These are phyloP conservation scores for Podila epicladia DNA, from an alignment of 192 early-diverging fungal genomes.

Conservation along the genomic window DNA sequence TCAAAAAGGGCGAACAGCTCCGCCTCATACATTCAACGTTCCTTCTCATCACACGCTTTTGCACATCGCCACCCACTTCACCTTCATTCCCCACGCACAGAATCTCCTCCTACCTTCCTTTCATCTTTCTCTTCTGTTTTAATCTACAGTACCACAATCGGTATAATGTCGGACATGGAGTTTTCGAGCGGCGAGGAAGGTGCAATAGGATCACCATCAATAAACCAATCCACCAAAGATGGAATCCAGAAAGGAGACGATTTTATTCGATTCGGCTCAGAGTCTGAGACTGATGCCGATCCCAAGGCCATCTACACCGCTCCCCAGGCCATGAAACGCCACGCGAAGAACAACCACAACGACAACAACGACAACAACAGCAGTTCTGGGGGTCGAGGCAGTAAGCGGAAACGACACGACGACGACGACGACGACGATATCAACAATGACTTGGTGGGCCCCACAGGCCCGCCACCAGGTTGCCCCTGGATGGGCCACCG, in stretches of 20 bases:
- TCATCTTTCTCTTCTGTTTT: too few relatives aligned
- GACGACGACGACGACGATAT: slow-evolving; percentile 2
- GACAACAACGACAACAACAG: not conserved
- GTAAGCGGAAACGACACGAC: not conserved
- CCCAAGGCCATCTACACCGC: not conserved
- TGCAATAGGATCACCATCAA: not conserved
- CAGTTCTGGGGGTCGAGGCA: too few relatives aligned
- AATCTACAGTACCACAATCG: too few relatives aligned
- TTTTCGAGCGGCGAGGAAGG: not conserved
- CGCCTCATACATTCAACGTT: too few relatives aligned
- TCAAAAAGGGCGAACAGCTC: too few relatives aligned
- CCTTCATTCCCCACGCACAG: too few relatives aligned
- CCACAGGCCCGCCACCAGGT: slow-evolving; percentile 1
- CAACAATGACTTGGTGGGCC: not conserved
- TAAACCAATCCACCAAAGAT: not conserved
- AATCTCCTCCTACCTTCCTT: too few relatives aligned
- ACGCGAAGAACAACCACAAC: not conserved
- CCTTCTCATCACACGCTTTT: too few relatives aligned
- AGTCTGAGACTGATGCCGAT: not conserved
- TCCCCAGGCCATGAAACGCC: not conserved
- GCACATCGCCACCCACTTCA: too few relatives aligned
- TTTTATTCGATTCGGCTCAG: not conserved
- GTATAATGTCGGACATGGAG: not conserved
- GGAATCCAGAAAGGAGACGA: not conserved
- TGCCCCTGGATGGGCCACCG: slow-evolving; percentile 41